phyloP scores from a whole-genome alignment of 192 early-diverging fungal genomes.

The Coemansia sp. region DNA sequence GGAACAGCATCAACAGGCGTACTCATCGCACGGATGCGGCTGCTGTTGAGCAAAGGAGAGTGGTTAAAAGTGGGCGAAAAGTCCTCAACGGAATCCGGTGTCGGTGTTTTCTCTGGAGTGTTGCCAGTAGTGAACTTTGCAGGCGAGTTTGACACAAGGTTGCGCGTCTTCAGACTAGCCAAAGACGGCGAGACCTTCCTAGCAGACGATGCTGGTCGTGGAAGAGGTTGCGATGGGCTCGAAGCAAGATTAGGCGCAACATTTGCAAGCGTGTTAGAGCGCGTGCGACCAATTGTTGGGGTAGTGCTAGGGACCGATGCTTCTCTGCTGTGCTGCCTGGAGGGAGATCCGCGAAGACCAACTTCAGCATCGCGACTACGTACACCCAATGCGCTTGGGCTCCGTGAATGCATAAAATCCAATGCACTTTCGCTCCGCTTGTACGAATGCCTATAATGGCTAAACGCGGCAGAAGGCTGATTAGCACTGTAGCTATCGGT shows the following conservation, averaged over 20 bases:
- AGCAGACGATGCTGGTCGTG: conserved; percentile 10
- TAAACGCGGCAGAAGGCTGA: background rate
- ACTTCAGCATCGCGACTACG: conserved; percentile 13
- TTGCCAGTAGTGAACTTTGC: conserved; percentile 21
- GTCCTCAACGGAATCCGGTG: background rate
- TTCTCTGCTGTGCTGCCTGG: conserved; percentile 25
- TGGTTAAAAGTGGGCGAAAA: conserved; percentile 9
- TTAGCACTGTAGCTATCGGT: conserved; percentile 7
- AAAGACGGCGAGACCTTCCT: conserved; percentile 53
- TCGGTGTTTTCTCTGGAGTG: conserved; percentile 29
- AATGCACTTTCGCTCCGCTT: conserved; percentile 46
- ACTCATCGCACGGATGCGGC: conserved; percentile 44
- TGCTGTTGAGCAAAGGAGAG: conserved; percentile 16
- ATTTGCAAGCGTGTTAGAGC: conserved; percentile 28
- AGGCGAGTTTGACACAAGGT: conserved; percentile 42
- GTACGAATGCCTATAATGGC: conserved; percentile 24
- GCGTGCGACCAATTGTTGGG: conserved; percentile 44
- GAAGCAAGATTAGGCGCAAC: background rate
- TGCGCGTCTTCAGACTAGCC: conserved; percentile 40
- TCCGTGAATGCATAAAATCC: conserved; percentile 21
- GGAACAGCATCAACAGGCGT: conserved; percentile 36
- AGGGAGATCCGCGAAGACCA: conserved; percentile 18
- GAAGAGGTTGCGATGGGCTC: background rate
- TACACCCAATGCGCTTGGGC: conserved; percentile 25
- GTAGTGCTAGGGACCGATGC: conserved; percentile 29